phyloP scores from a whole-genome alignment of 2,329 filamentous ascomycete species.

The Trichoderma sp. region DNA sequence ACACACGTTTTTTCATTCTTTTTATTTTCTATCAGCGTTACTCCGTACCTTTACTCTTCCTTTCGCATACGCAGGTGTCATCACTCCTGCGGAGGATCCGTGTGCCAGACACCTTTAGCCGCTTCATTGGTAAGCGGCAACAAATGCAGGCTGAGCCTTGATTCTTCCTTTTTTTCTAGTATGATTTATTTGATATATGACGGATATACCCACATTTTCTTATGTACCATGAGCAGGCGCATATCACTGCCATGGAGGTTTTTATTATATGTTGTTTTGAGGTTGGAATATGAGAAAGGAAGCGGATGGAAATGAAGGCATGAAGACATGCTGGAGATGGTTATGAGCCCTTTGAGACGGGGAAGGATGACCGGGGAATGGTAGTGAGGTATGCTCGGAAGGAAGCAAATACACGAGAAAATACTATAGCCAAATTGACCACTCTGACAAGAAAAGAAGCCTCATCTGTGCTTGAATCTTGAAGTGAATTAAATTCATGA shows the following conservation, averaged over 20 bases:
- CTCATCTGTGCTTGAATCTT: background rate
- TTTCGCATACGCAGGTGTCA: slow-evolving; percentile 19
- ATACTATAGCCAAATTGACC: background rate
- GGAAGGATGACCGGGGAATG: background rate
- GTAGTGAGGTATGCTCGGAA: background rate
- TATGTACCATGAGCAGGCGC: slow-evolving; percentile 21
- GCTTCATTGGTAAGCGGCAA: slow-evolving; percentile 5
- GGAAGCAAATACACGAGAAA: background rate
- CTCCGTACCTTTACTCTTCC: slow-evolving; percentile 2
- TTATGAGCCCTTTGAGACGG: background rate
- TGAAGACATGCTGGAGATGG: background rate
- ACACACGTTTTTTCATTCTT: background rate
- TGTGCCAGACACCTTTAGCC: slow-evolving; percentile 16
- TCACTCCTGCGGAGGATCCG: slow-evolving; percentile 22
- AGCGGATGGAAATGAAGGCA: background rate
- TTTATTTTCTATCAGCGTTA: background rate
- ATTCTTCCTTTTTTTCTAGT: background rate
- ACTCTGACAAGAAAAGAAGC: background rate
- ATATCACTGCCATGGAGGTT: slow-evolving; percentile 2
- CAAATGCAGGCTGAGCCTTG: slow-evolving; percentile 16
- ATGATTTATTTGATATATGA: slow-evolving; percentile 27
- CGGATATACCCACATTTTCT: slow-evolving; percentile 33
- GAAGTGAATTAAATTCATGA: background rate
- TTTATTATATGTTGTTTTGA: background rate
- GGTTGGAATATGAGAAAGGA: background rate